Evolutionary conservation across 2,329 filamentous ascomycete species (phyloP).

Genomic region (Paraphaeosphaeria sporulosa): DNA sequence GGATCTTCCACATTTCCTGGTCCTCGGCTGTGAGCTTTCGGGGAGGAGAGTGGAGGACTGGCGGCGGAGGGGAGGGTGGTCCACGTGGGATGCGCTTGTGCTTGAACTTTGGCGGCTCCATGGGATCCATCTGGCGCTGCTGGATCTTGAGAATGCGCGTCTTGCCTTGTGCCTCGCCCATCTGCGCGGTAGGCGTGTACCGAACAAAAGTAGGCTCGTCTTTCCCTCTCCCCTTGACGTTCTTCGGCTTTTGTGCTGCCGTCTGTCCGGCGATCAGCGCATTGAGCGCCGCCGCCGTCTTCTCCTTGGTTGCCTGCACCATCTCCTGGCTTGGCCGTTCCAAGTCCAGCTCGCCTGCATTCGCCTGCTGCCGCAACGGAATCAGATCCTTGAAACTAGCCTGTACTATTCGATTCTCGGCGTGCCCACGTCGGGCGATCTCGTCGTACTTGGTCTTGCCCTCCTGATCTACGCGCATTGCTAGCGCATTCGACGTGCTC

Average conservation of each 20-base stretch:
- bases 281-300: slow-evolving; percentile 85
- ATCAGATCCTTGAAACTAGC: slow-evolving; percentile 97
- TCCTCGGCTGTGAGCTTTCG: slow-evolving; percentile 96
- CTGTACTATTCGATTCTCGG: slow-evolving; percentile 84
- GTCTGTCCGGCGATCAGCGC: slow-evolving; percentile 84
- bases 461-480: slow-evolving; percentile 88
- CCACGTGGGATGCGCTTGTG: slow-evolving; percentile 97
- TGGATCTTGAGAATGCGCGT: slow-evolving; percentile 99
- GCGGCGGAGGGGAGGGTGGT: slow-evolving; percentile 89
- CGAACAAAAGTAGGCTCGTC: slow-evolving; percentile 92
- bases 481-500: slow-evolving; percentile 79
- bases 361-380: slow-evolving; percentile 87
- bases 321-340: slow-evolving; percentile 85
- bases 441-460: slow-evolving; percentile 97
- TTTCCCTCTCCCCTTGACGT: slow-evolving; percentile 79
- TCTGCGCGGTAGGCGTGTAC: slow-evolving; percentile 95
- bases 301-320: slow-evolving; percentile 82
- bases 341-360: slow-evolving; percentile 89
- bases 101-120: slow-evolving; percentile 98
- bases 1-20: slow-evolving; percentile 94
- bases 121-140: slow-evolving; percentile 88
- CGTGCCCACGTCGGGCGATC: slow-evolving; percentile 88
- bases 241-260: slow-evolving; percentile 94
- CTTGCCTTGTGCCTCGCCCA: slow-evolving; percentile 86
- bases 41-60: slow-evolving; percentile 93